Evolutionary conservation across 1,284 basidiomycete species (phyloP).

Genomic region (Tylopilus orsonianus): DNA sequence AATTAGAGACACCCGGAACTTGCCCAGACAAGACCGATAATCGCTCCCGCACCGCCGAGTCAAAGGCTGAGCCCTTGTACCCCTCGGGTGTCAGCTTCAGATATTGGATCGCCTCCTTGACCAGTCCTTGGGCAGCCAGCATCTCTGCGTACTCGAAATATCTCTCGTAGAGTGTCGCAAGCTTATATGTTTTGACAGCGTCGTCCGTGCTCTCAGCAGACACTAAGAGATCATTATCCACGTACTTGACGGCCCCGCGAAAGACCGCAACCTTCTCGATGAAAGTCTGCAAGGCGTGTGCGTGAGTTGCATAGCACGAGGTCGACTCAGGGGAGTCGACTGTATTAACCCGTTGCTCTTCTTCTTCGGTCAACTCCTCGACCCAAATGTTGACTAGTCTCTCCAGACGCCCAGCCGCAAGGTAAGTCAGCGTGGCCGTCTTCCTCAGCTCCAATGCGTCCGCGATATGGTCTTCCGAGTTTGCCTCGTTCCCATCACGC

Average conservation of each 20-base stretch:
- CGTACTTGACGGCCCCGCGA: slow-evolving; percentile 85
- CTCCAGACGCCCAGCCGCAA: slow-evolving; percentile 89
- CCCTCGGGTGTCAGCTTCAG: slow-evolving; percentile 79
- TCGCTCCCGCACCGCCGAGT: slow-evolving; percentile 64
- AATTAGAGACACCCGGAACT: slow-evolving; percentile 19
- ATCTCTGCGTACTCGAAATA: slow-evolving; percentile 97
- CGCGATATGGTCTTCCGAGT: slow-evolving; percentile 44
- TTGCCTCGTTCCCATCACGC: slow-evolving; percentile 13
- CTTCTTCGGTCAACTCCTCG: slow-evolving; percentile 90
- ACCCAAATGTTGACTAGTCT: slow-evolving; percentile 91
- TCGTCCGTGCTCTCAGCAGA: slow-evolving; percentile 37
- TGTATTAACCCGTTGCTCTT: slow-evolving; percentile 39
- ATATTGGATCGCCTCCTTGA: slow-evolving; percentile 82
- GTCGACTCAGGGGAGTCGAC: slow-evolving; percentile 33
- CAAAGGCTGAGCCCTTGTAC: slow-evolving; percentile 66
- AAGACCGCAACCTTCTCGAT: slow-evolving; percentile 97
- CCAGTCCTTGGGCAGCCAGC: slow-evolving; percentile 85
- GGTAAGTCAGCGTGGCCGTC: slow-evolving; percentile 90
- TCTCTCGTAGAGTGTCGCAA: slow-evolving; percentile 85
- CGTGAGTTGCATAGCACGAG: slow-evolving; percentile 84
- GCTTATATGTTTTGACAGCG: slow-evolving; percentile 74
- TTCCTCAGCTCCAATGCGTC: slow-evolving; percentile 68
- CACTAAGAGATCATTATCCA: slow-evolving; percentile 71
- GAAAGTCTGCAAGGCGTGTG: slow-evolving; percentile 88
- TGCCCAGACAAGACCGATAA: slow-evolving; percentile 50